Evolutionary conservation across 2,329 filamentous ascomycete genomes (phyloP).

Genomic region (Xylaria digitata): DNA sequence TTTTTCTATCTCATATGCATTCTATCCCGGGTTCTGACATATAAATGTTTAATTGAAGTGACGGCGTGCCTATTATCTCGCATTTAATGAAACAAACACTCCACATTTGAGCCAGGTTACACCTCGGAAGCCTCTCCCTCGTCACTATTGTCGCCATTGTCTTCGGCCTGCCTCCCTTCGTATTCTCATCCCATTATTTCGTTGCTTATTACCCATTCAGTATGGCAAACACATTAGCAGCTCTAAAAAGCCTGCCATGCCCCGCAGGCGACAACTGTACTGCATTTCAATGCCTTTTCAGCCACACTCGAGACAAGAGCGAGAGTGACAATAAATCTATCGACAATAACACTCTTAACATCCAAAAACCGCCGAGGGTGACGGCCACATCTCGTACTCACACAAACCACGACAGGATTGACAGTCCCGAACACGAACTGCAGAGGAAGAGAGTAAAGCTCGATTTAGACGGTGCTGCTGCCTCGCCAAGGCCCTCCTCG

Average conservation of each 20-base stretch:
- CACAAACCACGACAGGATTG: constrained; percentile 18
- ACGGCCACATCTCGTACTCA: constrained; percentile 17
- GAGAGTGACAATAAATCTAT: constrained; percentile 37
- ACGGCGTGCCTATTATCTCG: constrained; percentile 18
- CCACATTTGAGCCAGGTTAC: background rate
- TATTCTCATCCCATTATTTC: background rate
- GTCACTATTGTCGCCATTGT: background rate
- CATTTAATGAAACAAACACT: constrained; percentile 14
- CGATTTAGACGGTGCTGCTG: constrained; percentile 26
- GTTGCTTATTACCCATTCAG: constrained; percentile 5
- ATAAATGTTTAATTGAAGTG: constrained; percentile 1
- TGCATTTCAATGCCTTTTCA: constrained; percentile 64
- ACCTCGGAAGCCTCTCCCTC: background rate
- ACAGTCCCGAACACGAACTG: constrained; percentile 32
- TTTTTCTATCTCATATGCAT: constrained; percentile 13
- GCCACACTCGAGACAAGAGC: constrained; percentile 53
- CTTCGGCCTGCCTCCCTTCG: background rate
- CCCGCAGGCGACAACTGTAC: constrained; percentile 61
- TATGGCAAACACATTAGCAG: constrained; percentile 48
- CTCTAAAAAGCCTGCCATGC: constrained; percentile 63
- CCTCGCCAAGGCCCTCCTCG: constrained; percentile 20
- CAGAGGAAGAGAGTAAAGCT: constrained; percentile 47
- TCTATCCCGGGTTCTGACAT: background rate
- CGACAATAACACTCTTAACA: constrained; percentile 21
- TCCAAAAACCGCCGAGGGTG: constrained; percentile 1